Percentiles rank a stretch among this genome's conserved stretches.
Conservation (phyloP, 2,329 filamentous ascomycete species). For the Madurella fahalii region DNA sequence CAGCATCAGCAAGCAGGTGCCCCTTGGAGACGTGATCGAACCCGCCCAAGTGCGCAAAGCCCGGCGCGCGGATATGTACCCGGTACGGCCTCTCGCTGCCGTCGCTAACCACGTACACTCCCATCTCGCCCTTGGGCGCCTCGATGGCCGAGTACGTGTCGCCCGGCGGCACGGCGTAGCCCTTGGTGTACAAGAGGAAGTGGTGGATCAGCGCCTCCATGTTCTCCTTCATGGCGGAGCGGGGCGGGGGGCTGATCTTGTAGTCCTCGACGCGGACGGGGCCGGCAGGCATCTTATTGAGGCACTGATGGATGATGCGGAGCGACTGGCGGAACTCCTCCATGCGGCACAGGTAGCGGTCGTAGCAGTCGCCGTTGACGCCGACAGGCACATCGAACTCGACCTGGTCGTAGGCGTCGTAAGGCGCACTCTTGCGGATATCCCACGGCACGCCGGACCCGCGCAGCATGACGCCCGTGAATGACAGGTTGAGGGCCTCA, state of each 20-base stretch:
- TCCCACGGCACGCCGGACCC: conserved; percentile 96
- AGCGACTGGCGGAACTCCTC: conserved; percentile 98
- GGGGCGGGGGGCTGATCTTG: conserved; percentile 94
- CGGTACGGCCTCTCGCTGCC: conserved; percentile 94
- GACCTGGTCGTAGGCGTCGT: conserved; percentile 96
- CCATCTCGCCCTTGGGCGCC: conserved; percentile 99
- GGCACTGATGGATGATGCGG: conserved; percentile 96
- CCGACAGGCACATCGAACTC: conserved; percentile 98
- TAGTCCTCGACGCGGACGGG: conserved; percentile 97
- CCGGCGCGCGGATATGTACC: conserved; percentile 94
- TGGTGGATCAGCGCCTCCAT: conserved; percentile 99
- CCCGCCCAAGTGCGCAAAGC: conserved; percentile 89
- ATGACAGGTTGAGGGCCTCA: conserved; percentile 95
- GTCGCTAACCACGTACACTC: conserved; percentile 92
- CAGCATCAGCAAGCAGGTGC: conserved; percentile 91
- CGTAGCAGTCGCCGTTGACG: conserved; percentile 97
- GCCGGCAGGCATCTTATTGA: conserved; percentile 97
- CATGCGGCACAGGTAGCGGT: conserved; percentile 98
- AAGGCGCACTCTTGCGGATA: conserved; percentile 92
- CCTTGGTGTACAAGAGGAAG: conserved; percentile 98
- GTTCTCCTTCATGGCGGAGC: conserved; percentile 99
- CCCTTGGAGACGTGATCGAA: conserved; percentile 93
- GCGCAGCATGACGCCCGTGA: conserved; percentile 96
- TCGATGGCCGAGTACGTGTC: conserved; percentile 98
- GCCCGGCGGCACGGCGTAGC: conserved; percentile 91